These are phyloP conservation scores for Warburgia ugandensis DNA, from an alignment of 164 flowering plant genomes.

Conservation along the genomic window DNA sequence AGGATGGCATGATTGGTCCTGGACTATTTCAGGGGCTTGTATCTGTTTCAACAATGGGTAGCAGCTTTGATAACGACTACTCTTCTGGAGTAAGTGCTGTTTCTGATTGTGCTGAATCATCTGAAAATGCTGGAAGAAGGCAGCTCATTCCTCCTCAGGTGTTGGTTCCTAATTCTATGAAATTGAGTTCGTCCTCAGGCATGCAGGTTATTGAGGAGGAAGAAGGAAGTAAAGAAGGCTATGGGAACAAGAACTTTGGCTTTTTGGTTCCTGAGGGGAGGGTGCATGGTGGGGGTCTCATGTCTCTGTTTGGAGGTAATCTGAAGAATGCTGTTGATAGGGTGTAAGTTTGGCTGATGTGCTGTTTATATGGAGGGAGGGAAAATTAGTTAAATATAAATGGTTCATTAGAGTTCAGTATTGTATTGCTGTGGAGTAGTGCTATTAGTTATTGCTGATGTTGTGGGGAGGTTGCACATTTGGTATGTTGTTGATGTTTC, in stretches of 20 bases:
- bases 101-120: constrained; percentile 49
- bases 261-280: constrained; percentile 76
- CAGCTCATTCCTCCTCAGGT: constrained; percentile 75
- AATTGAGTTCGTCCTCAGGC: constrained; percentile 39
- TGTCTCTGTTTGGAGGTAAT: constrained; percentile 71
- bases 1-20: constrained; percentile 45
- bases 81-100: constrained; percentile 46
- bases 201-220: constrained; percentile 17
- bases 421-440: too few species aligned
- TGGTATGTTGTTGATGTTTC: too few species aligned
- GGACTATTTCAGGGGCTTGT: constrained; percentile 73
- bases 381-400: too few species aligned
- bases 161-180: constrained; percentile 81
- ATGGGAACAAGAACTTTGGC: constrained; percentile 22
- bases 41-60: constrained; percentile 29
- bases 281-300: constrained; percentile 89
- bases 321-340: constrained; percentile 50
- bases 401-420: too few species aligned
- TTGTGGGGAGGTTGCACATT: too few species aligned
- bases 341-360: constrained; percentile 8
- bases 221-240: constrained; percentile 18
- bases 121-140: constrained; percentile 37
- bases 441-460: too few species aligned
- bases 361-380: neutral
- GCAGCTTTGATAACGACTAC: constrained; percentile 37